Conservation (phyloP, 768 basidiomycete species). For the Megacollybia marginata region DNA sequence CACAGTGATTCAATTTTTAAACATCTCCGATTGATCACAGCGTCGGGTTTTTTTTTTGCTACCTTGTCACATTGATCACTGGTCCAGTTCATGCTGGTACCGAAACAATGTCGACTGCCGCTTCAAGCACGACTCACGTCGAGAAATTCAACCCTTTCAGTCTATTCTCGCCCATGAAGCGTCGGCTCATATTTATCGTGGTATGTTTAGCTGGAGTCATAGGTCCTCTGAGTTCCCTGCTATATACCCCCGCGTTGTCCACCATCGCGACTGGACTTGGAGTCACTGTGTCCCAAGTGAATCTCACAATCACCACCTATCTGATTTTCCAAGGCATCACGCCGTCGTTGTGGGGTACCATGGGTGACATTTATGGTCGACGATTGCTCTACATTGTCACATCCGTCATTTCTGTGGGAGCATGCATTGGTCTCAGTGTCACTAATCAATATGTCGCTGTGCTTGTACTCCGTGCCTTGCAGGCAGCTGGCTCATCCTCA, state of each 20-base stretch:
- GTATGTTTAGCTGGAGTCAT: conserved; percentile 2
- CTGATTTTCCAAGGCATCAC: conserved; percentile 1
- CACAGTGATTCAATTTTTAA: too few relatives aligned
- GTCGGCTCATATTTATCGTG: background rate
- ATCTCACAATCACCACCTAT: conserved; percentile 2
- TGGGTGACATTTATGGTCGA: conserved; percentile 1
- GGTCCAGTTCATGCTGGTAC: too few relatives aligned
- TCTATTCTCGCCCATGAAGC: too few relatives aligned
- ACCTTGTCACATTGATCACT: too few relatives aligned
- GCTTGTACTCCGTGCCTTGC: background rate
- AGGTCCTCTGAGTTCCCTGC: background rate
- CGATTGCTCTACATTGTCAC: conserved; percentile 1
- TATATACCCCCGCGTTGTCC: conserved; percentile 3
- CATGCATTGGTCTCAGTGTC: background rate
- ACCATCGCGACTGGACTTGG: conserved; percentile 1
- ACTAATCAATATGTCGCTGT: conserved; percentile 1
- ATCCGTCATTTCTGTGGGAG: background rate
- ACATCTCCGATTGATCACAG: too few relatives aligned
- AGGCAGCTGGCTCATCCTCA: background rate
- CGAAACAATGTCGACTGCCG: too few relatives aligned
- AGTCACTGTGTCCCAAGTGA: background rate
- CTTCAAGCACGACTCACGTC: too few relatives aligned
- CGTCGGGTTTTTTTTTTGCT: too few relatives aligned
- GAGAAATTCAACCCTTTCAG: too few relatives aligned
- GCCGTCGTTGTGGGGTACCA: background rate